Base-by-base conservation (phyloP, 306 rosid genomes). In the Sphenostylis stenocarpa region DNA sequence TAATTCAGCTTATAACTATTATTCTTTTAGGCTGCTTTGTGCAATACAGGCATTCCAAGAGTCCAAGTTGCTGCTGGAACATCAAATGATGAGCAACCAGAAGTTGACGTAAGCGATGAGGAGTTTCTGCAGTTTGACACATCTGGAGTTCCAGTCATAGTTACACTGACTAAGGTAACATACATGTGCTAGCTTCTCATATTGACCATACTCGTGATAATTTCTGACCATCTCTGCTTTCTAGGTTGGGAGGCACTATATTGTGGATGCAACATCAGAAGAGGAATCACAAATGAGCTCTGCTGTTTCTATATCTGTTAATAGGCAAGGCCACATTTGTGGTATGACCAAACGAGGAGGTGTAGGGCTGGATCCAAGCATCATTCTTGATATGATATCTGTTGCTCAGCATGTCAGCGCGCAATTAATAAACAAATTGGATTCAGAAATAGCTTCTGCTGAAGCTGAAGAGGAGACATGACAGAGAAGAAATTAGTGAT, bases 271-370 rank as follows among this genome's bases (percentile, higher is more conserved):
- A 45, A 90, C 96, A 6, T 69, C 85, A 47, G 97, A 91, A 85
- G 98, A 94, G 85, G 98, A 94, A 67, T 88, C 96, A 41, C 95
- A 94, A 73, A 91, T 91, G 97, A 91, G 76, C 91, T 90, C 91
- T 1, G 96, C 96, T 13, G 83, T 94, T 45, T 94, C 98, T 4
- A 81, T 91, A 51, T 90, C 97, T 17, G 73, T 91, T 34, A 90
- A 90, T 10, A 85, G 88, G 81, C 77, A 86, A 51, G 93, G 96
- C 36, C 87, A 84, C 75, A 77, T 94, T 2, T 94, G 93, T 23
- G 96, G 98, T 31, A 45, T 94, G 77, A 86, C 89, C 33, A 94
- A 94, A 85, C 88, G 96, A 23, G 96, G 96, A 13, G 96, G 96
- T 67, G 86, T 85, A 3, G 97, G 97, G 23, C 38, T 92, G 26